Evolutionary conservation across 148 eudicot genomes (phyloP).

Genomic region (Suaeda aralocaspica): DNA sequence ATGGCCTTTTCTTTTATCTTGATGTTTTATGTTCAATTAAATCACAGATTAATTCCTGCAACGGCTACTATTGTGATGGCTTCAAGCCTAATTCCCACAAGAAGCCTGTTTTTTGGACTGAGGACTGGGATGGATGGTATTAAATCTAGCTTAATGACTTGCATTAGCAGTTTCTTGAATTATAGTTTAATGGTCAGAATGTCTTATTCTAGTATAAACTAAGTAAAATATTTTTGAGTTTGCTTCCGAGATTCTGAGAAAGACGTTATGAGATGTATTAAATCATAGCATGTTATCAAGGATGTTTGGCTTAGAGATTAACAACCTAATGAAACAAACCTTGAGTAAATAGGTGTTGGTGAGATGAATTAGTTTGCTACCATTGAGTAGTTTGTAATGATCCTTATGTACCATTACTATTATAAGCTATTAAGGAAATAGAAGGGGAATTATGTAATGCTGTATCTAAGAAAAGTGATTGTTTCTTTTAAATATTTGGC

Average conservation of each 20-base stretch:
- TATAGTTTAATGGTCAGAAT: not conserved
- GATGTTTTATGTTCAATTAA: not conserved
- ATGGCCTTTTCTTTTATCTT: not conserved
- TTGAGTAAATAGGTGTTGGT: not conserved
- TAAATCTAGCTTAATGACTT: constrained; percentile 15
- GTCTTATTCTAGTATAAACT: not conserved
- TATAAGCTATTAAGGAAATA: not conserved
- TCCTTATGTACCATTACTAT: not conserved
- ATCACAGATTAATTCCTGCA: constrained; percentile 86
- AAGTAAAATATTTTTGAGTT: too few relatives aligned
- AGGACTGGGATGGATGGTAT: constrained; percentile 99
- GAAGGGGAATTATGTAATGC: not conserved
- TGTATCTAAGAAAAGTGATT: not conserved
- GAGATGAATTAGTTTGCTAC: not conserved
- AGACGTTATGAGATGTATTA: too few relatives aligned
- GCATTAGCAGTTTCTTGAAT: not conserved
- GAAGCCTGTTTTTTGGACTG: constrained; percentile 90
- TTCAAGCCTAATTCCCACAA: constrained; percentile 77
- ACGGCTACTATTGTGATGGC: constrained; percentile 92
- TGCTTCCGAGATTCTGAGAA: too few relatives aligned
- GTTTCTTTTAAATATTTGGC: constrained; percentile 16
- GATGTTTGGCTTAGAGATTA: not conserved
- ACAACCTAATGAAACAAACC: not conserved
- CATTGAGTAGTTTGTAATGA: not conserved
- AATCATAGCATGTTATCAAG: not conserved